These are phyloP conservation scores for Exidia glandulosa DNA, from an alignment of 768 basidiomycete species.

Conservation along the genomic window DNA sequence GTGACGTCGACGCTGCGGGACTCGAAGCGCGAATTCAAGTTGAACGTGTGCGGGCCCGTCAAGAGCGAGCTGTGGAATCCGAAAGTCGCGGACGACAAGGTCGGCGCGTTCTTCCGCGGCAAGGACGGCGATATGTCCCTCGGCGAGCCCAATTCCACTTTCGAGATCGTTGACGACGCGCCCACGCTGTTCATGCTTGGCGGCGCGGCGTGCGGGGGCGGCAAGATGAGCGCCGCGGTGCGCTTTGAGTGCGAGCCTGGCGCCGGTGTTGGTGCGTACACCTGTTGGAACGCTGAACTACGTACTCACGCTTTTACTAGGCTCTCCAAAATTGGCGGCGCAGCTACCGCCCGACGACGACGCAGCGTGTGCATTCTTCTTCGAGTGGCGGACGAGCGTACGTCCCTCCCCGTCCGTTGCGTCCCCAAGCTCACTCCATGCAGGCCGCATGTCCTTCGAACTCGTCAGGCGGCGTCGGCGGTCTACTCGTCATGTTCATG, in stretches of 20 bases:
- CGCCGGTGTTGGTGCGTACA: constrained; percentile 40
- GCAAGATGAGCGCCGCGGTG: constrained; percentile 51
- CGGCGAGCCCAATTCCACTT: constrained; percentile 34
- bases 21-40: constrained; percentile 32
- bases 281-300: constrained; percentile 2
- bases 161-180: constrained; percentile 27
- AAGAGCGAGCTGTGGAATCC: constrained; percentile 48
- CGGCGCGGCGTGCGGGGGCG: constrained; percentile 55
- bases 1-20: constrained; percentile 29
- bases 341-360: constrained; percentile 61
- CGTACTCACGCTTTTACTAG: constrained; percentile 13
- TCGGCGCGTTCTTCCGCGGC: constrained; percentile 52
- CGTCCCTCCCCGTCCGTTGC: constrained; percentile 13
- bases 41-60: constrained; percentile 57
- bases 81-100: constrained; percentile 32
- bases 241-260: constrained; percentile 71
- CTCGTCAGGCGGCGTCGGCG: constrained; percentile 40
- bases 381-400: constrained; percentile 81
- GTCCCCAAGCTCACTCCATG: background rate
- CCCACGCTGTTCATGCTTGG: constrained; percentile 46
- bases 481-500: constrained; percentile 42
- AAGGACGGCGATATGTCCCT: constrained; percentile 61
- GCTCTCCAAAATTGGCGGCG: constrained; percentile 45
- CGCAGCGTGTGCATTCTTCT: constrained; percentile 59
- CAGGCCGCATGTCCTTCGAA: constrained; percentile 67